Base-by-base conservation (phyloP, 2,329 filamentous ascomycete species). In the Colletotrichum magnum region DNA sequence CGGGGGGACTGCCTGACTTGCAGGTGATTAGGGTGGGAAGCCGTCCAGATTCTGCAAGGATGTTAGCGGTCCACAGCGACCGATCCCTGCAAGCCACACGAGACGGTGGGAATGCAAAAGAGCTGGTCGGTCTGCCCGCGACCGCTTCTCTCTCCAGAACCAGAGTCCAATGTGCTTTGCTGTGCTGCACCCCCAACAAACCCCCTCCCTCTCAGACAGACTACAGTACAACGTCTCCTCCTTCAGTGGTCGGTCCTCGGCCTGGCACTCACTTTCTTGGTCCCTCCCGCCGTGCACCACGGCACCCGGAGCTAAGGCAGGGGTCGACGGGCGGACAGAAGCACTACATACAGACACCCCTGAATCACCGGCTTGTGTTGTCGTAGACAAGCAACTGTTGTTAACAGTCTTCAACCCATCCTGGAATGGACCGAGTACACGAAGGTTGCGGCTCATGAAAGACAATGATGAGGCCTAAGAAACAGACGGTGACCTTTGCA, bases 1-100 rank as follows among this genome's bases (percentile, higher is more conserved):
- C 47, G 66, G 69, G 32, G 69, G 69, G 67, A 62, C 41, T 71
- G 66, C 66, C 69, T 70, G 69, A 71, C 69, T 70, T 71, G 66
- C 66, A 71, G 69, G 51, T 70, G 63, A 67, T 68, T 61, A 68
- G 53, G 52, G 68, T 70, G 68, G 68, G 68, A 70, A 70, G 68
- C 64, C 68, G 68, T 70, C 63, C 16, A 70, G 68, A 70, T 70
- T 70, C 64, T 67, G 53, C 68, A 70, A 53, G 68, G 68, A 36
- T 62, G 15, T 47, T 63, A 59, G 68, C 58, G 57, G 64, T 58
- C 68, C 52, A 69, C 62, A 62, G 62, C 45, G 51, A 51, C 18
- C 41, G 32, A 70, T 70, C 64, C 68, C 43, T 70, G 68, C 64
- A 70, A 70, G 68, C 68, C 68, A 70, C 64, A 70, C 57, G 58